Percentiles rank a stretch among this genome's conserved stretches.
phyloP scores from a whole-genome alignment of 192 early-diverging fungal species.

The Linnemannia exigua region DNA sequence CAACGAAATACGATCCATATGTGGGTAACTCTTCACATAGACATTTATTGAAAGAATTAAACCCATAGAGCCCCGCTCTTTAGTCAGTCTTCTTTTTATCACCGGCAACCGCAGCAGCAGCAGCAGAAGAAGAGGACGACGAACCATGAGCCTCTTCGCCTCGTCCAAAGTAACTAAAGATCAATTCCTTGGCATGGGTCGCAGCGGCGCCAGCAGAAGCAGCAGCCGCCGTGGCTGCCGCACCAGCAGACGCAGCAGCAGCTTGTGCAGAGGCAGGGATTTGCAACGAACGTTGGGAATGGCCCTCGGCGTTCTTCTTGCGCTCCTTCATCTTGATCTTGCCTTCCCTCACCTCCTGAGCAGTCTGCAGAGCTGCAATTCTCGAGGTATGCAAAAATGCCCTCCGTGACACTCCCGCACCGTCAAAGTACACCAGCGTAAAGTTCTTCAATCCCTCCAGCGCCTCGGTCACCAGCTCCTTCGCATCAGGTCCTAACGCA shows the following conservation, averaged over 20 bases:
- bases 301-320: conserved; percentile 13
- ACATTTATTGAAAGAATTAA: too few species aligned
- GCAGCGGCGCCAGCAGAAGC: conserved; percentile 18
- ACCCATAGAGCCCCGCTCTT: too few species aligned
- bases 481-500: conserved; percentile 42
- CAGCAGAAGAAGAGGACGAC: neutral
- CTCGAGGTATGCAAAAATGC: conserved; percentile 51
- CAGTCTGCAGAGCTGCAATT: conserved; percentile 45
- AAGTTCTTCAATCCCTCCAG: conserved; percentile 48
- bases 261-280: conserved; percentile 3
- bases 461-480: conserved; percentile 42
- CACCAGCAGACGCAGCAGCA: conserved; percentile 2
- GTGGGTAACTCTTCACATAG: too few species aligned
- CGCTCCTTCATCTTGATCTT: conserved; percentile 53
- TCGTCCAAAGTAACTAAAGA: conserved; percentile 38
- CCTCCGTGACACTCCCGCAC: conserved; percentile 34
- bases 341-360: conserved; percentile 48
- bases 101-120: neutral
- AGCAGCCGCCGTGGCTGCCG: conserved; percentile 10
- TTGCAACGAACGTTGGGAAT: neutral
- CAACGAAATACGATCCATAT: too few species aligned
- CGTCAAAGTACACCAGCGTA: conserved; percentile 48
- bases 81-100: neutral
- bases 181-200: conserved; percentile 24
- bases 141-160: neutral